phyloP scores from a whole-genome alignment of 2,329 filamentous ascomycete genomes.

The Mollisia scopiformis region DNA sequence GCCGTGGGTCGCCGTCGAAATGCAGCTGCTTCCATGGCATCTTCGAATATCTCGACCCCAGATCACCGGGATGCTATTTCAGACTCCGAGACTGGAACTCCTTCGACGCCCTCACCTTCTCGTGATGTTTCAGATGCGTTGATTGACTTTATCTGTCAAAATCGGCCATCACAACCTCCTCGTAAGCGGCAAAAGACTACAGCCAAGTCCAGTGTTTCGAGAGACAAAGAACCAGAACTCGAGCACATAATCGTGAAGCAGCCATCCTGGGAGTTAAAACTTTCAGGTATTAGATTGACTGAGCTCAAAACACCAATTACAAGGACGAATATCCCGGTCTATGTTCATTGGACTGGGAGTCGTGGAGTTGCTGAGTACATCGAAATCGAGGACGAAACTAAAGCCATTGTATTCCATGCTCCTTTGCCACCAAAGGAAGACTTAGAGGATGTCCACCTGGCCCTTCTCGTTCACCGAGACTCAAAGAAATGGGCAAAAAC shows the following conservation, averaged over 20 bases:
- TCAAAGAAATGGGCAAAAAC: constrained; percentile 26
- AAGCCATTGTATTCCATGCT: constrained; percentile 20
- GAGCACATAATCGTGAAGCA: constrained; percentile 33
- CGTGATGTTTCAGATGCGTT: constrained; percentile 24
- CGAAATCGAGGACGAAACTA: constrained; percentile 24
- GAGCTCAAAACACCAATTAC: constrained; percentile 22
- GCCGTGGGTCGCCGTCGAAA: neutral
- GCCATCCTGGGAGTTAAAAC: constrained; percentile 26
- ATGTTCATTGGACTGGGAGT: constrained; percentile 19
- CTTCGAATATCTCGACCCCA: constrained; percentile 9
- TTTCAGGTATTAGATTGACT: constrained; percentile 12
- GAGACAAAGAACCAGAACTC: constrained; percentile 5
- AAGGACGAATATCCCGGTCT: constrained; percentile 21
- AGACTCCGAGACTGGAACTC: constrained; percentile 12
- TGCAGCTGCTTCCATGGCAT: neutral
- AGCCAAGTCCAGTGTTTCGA: neutral
- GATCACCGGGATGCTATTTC: constrained; percentile 4
- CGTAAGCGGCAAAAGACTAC: constrained; percentile 28
- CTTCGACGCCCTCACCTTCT: neutral
- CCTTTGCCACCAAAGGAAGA: constrained; percentile 18
- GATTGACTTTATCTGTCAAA: constrained; percentile 23
- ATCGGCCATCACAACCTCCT: constrained; percentile 18
- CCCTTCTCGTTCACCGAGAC: constrained; percentile 26
- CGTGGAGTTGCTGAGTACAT: constrained; percentile 30
- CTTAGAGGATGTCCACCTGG: constrained; percentile 28